Evolutionary conservation across 139 green algal genomes (phyloP).

Genomic region (Choricystis sp.): DNA sequence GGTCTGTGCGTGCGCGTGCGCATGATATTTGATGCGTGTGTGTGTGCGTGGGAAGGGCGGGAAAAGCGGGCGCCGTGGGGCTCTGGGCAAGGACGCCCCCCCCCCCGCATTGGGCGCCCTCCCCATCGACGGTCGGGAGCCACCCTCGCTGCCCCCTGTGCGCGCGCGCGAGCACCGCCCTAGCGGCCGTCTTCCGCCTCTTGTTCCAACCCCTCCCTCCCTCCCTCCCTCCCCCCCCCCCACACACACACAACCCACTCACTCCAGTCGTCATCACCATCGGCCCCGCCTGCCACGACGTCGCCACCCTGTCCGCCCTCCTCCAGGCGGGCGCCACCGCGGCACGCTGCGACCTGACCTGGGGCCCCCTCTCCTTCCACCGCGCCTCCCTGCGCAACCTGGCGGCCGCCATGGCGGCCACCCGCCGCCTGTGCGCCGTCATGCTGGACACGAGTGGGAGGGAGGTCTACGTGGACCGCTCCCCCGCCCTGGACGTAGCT

Average conservation of each 20-base stretch:
- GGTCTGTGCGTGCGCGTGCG: no score
- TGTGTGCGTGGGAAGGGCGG: no score
- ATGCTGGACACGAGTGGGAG: constrained; percentile 61
- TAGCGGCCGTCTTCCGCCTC: no score
- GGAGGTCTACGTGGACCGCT: constrained; percentile 20
- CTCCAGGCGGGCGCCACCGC: constrained; percentile 49
- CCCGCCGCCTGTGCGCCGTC: constrained; percentile 49
- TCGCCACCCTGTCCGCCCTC: constrained; percentile 39
- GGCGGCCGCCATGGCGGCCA: constrained; percentile 34
- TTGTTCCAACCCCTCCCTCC: neutral
- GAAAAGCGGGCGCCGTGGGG: no score
- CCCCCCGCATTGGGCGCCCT: no score
- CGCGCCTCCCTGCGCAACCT: constrained; percentile 52
- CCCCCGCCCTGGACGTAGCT: constrained; percentile 1
- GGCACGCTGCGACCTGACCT: constrained; percentile 64
- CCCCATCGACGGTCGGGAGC: no score
- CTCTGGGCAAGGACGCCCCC: no score
- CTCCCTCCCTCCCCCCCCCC: neutral
- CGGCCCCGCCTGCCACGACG: constrained; percentile 41
- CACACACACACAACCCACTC: neutral
- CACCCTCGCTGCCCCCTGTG: no score
- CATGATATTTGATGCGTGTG: no score
- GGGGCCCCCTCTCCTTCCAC: constrained; percentile 38
- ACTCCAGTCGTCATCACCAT: constrained; percentile 50
- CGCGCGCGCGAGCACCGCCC: no score